phyloP scores from a whole-genome alignment of 2,329 filamentous ascomycete genomes.

The Arthrocladium fulminans region DNA sequence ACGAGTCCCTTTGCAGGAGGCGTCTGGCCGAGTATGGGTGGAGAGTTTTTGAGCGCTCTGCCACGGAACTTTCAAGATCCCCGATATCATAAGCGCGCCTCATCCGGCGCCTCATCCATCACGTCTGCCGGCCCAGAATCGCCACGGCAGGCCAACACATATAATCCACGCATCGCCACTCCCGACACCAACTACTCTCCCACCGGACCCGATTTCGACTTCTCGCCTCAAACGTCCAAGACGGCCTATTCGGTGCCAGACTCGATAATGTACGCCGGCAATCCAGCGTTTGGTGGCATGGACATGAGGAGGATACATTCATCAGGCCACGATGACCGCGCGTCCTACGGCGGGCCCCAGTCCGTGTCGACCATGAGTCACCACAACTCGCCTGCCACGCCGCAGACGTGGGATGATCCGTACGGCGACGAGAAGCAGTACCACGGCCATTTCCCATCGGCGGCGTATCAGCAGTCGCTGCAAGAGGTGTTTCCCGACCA shows the following conservation, averaged over 20 bases:
- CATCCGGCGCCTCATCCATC: conserved; percentile 34
- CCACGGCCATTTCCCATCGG: conserved; percentile 44
- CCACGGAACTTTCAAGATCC: conserved; percentile 21
- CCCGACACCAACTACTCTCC: conserved; percentile 37
- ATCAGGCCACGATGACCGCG: conserved; percentile 39
- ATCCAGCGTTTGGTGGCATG: neutral
- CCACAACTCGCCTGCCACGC: conserved; percentile 53
- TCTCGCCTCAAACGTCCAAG: conserved; percentile 28
- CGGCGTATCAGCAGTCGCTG: conserved; percentile 26
- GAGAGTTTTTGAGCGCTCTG: conserved; percentile 19
- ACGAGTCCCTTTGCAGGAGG: conserved; percentile 19
- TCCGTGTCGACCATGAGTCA: conserved; percentile 51
- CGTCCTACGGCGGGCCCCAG: conserved; percentile 44
- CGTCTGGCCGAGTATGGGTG: conserved; percentile 14
- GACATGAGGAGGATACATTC: conserved; percentile 53
- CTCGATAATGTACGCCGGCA: conserved; percentile 28
- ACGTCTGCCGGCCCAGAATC: conserved; percentile 38
- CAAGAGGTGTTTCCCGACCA: conserved; percentile 59
- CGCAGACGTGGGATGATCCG: conserved; percentile 36
- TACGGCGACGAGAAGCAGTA: conserved; percentile 1
- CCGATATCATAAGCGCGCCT: conserved; percentile 31
- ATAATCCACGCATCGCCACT: conserved; percentile 36
- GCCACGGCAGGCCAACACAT: conserved; percentile 30
- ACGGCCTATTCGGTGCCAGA: conserved; percentile 46
- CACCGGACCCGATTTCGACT: conserved; percentile 30